Evolutionary conservation across 2,329 filamentous ascomycete species (phyloP), one percentile per base, ranked within the genome.

Genomic region (Didymella keratinophila): DNA sequence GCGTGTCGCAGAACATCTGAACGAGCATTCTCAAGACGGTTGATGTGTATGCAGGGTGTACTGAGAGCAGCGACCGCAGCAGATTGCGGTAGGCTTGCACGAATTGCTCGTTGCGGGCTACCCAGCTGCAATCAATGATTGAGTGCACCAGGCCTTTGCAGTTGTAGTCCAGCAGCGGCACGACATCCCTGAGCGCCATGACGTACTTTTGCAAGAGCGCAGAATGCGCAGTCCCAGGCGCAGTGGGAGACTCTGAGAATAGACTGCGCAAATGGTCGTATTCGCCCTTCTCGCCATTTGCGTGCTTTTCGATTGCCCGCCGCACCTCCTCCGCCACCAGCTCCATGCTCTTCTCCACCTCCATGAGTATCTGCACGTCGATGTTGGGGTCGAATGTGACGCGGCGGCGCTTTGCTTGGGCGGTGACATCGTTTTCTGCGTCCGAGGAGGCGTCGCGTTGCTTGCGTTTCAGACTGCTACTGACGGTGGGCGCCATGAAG

Each of bases 1-100:
- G 89, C 78, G 85, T 67, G 59, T 82, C 85, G 57, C 85, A 83
- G 71, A 99, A 91, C 73, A 92, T 89, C 60, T 87, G 85, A 54
- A 96, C 88, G 59, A 98, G 84, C 86, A 92, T 94, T 56, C 87
- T 84, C 57, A 97, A 83, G 37, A 96, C 88, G 20, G 86, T 82
- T 21, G 83, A 84, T 32, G 96, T 85, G 76, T 92, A 96, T 14
- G 86, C 88, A 43, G 91, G 89, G 70, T 97, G 92, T 0, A 93
- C 90, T 60, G 91, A 96, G 51, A 93, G 87, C 44, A 99, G 80
- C 49, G 83, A 84, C 25, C 82, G 82, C 48, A 89, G 69, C 58
- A 88, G 84, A 39, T 82, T 78, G 53, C 83, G 79, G 73, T 84
- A 89, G 7, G 84, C 74, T 58, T 80, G 80, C 46, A 86, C 80